Evolutionary conservation across 2,329 filamentous ascomycete species (phyloP).

Genomic region (Fusarium anguioides): DNA sequence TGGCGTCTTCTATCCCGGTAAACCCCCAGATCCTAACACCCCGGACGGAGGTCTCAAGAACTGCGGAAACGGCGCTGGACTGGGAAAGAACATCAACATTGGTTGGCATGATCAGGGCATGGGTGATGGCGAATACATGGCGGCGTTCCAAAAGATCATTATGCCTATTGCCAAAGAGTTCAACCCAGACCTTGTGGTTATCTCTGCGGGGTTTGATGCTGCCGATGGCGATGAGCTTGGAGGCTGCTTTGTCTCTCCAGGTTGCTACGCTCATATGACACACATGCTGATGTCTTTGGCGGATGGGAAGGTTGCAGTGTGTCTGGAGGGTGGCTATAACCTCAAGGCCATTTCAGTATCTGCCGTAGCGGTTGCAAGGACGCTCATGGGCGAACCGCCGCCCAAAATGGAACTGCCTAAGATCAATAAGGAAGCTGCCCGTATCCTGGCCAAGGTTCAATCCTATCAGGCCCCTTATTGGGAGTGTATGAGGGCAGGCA

Average conservation of each 20-base stretch:
- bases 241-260: slow-evolving; percentile 89
- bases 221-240: slow-evolving; percentile 93
- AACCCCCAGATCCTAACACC: slow-evolving; percentile 65
- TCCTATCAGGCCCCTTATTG: slow-evolving; percentile 77
- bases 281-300: slow-evolving; percentile 98
- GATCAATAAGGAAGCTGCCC: slow-evolving; percentile 67
- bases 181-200: slow-evolving; percentile 91
- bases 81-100: slow-evolving; percentile 74
- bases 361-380: slow-evolving; percentile 88
- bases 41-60: slow-evolving; percentile 72
- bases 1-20: slow-evolving; percentile 85
- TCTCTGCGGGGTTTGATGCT: slow-evolving; percentile 96
- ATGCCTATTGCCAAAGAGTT: slow-evolving; percentile 98
- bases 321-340: slow-evolving; percentile 96
- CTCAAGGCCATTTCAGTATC: slow-evolving; percentile 92
- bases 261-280: slow-evolving; percentile 98
- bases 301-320: slow-evolving; percentile 88
- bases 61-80: slow-evolving; percentile 64
- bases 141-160: slow-evolving; percentile 93
- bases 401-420: slow-evolving; percentile 67
- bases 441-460: slow-evolving; percentile 68
- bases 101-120: slow-evolving; percentile 79
- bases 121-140: slow-evolving; percentile 97
- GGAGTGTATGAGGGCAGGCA: slow-evolving; percentile 83
- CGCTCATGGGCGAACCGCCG: slow-evolving; percentile 95